A percentile compares a stretch with the other conserved stretches of the same genome.
These are phyloP conservation scores for Cairneyella variabilis DNA, from an alignment of 495 filamentous ascomycete species.

Conservation along the genomic window DNA sequence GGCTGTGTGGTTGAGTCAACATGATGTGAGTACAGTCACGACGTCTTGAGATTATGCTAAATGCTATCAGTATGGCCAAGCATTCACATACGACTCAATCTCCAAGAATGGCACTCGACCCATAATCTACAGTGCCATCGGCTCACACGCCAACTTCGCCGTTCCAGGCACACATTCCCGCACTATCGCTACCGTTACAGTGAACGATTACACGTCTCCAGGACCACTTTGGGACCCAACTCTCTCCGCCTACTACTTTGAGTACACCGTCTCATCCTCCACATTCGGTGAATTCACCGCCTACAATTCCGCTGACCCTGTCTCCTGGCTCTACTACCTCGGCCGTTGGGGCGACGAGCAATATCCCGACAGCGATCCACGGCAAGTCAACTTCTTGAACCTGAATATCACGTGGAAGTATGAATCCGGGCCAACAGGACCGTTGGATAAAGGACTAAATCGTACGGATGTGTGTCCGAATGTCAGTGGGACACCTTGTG, in stretches of 20 bases:
- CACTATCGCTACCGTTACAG: neutral
- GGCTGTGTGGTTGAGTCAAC: slow-evolving; percentile 42
- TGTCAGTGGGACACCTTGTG: neutral
- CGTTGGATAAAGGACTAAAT: slow-evolving; percentile 4
- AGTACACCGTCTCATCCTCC: slow-evolving; percentile 29
- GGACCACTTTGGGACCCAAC: slow-evolving; percentile 49
- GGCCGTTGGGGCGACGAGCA: slow-evolving; percentile 58
- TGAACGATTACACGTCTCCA: neutral
- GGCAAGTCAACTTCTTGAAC: slow-evolving; percentile 31
- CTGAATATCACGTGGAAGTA: slow-evolving; percentile 45
- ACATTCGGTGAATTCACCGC: slow-evolving; percentile 29
- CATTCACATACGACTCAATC: slow-evolving; percentile 54
- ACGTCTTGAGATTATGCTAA: neutral
- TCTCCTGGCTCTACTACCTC: slow-evolving; percentile 45
- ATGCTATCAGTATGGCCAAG: slow-evolving; percentile 42
- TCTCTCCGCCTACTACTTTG: slow-evolving; percentile 46
- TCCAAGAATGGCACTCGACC: slow-evolving; percentile 51
- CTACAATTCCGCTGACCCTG: neutral
- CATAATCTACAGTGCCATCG: slow-evolving; percentile 50
- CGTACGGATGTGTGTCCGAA: slow-evolving; percentile 3
- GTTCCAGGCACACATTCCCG: slow-evolving; percentile 33
- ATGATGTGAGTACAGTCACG: slow-evolving; percentile 27
- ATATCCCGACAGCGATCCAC: slow-evolving; percentile 39
- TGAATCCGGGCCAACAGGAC: slow-evolving; percentile 50
- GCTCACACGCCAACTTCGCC: slow-evolving; percentile 59